Evolutionary conservation across 2,329 filamentous ascomycete genomes (phyloP).

Genomic region (Colletotrichum chlorophyti): DNA sequence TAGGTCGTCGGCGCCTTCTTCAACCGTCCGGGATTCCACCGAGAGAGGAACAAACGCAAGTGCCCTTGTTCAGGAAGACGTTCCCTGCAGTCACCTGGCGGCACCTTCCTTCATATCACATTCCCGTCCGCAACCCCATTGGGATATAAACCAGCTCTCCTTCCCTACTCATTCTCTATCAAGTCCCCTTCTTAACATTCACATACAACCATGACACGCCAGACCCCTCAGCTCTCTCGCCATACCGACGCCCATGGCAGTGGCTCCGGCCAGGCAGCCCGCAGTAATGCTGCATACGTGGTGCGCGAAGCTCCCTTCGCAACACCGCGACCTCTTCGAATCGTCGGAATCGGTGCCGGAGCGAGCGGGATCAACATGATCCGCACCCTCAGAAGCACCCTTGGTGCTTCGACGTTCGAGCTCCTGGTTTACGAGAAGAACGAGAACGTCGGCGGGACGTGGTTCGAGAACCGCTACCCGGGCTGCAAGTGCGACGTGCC

Average conservation of each 20-base stretch:
- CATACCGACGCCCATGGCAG: slow-evolving; percentile 24
- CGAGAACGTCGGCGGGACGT: slow-evolving; percentile 60
- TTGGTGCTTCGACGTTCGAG: slow-evolving; percentile 47
- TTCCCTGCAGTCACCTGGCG: not conserved
- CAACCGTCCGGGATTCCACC: slow-evolving; percentile 18
- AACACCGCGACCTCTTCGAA: slow-evolving; percentile 22
- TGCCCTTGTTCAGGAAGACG: not conserved
- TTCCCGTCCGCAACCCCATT: not conserved
- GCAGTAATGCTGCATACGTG: slow-evolving; percentile 13
- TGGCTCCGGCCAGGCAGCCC: slow-evolving; percentile 10
- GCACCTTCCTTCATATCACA: not conserved
- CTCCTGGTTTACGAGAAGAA: slow-evolving; percentile 64
- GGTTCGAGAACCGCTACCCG: slow-evolving; percentile 65
- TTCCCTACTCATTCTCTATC: not conserved
- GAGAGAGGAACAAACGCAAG: not conserved
- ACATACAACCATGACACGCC: slow-evolving; percentile 26
- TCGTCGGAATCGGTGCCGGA: slow-evolving; percentile 28
- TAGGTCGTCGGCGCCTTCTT: not conserved
- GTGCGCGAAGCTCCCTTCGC: slow-evolving; percentile 26
- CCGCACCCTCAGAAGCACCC: slow-evolving; percentile 50
- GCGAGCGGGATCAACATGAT: slow-evolving; percentile 35
- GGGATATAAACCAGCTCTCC: slow-evolving; percentile 21
- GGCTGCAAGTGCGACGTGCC: slow-evolving; percentile 64
- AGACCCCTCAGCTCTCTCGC: slow-evolving; percentile 27
- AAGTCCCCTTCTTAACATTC: not conserved